Percentiles rank a stretch among this genome's conserved stretches.
Conservation (phyloP, 2,329 filamentous ascomycete genomes). For the Aspergillus sp. region DNA sequence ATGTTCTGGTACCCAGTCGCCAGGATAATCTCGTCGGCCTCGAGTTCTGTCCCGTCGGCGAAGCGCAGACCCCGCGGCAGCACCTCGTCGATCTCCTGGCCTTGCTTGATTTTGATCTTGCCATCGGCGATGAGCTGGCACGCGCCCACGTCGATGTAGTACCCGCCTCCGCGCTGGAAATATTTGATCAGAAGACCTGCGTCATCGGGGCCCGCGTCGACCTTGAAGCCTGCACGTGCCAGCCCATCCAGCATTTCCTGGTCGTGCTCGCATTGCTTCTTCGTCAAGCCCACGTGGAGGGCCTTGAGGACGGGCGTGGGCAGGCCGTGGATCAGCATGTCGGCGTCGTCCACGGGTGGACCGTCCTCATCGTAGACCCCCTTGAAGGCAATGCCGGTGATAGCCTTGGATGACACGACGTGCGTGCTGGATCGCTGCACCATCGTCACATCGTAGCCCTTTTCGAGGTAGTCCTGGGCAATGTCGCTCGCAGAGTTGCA, state of each 20-base stretch:
- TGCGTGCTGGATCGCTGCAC: conserved; percentile 26
- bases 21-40: conserved; percentile 25
- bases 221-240: conserved; percentile 19
- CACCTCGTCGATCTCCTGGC: conserved; percentile 16
- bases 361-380: neutral
- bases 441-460: conserved; percentile 21
- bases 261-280: conserved; percentile 17
- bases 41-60: conserved; percentile 10
- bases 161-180: conserved; percentile 25
- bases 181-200: conserved; percentile 23
- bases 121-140: conserved; percentile 22
- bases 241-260: conserved; percentile 15
- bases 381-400: neutral
- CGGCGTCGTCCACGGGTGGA: neutral
- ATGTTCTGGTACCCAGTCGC: conserved; percentile 22
- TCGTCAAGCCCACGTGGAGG: conserved; percentile 11
- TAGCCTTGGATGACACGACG: conserved; percentile 19
- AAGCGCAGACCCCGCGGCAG: conserved; percentile 21
- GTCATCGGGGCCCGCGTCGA: conserved; percentile 29
- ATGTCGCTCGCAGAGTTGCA: conserved; percentile 23
- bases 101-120: conserved; percentile 20
- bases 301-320: conserved; percentile 7
- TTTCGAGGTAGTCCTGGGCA: conserved; percentile 17
- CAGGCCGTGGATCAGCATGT: neutral
- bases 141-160: conserved; percentile 25